Conservation (phyloP, 2,329 filamentous ascomycete genomes). For the Taxawa tesnikishii region DNA sequence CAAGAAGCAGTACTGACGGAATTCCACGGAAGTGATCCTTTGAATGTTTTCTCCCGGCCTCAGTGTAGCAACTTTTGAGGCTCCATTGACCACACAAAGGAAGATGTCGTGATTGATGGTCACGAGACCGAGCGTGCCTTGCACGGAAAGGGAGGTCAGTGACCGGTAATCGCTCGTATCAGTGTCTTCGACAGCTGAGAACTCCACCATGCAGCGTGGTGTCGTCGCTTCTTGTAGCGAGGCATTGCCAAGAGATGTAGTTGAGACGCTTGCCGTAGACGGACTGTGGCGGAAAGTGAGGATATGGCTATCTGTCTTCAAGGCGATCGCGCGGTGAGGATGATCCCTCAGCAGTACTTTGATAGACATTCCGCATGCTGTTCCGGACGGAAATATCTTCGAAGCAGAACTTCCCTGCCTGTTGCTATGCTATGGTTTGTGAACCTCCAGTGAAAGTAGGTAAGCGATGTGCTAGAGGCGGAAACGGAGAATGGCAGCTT, state of each 20-base stretch:
- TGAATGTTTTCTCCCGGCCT: conserved; percentile 82
- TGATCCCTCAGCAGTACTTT: conserved; percentile 77
- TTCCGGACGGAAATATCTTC: conserved; percentile 1
- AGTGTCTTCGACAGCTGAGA: conserved; percentile 50
- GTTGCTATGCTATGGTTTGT: too few relatives aligned
- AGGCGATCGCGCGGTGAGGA: conserved; percentile 75
- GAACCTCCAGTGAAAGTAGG: too few relatives aligned
- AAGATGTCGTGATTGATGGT: conserved; percentile 78
- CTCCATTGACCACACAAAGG: conserved; percentile 74
- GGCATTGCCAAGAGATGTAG: conserved; percentile 20
- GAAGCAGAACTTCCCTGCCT: too few relatives aligned
- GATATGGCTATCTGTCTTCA: conserved; percentile 66
- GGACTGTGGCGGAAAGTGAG: conserved; percentile 74
- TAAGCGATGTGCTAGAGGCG: too few relatives aligned
- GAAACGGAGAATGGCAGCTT: too few relatives aligned
- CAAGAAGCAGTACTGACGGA: conserved; percentile 36
- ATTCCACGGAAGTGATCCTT: conserved; percentile 75
- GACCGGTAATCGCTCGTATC: conserved; percentile 67
- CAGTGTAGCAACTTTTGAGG: conserved; percentile 66
- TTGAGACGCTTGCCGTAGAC: conserved; percentile 44
- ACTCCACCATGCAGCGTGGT: conserved; percentile 78
- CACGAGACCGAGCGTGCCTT: conserved; percentile 81
- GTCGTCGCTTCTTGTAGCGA: conserved; percentile 23
- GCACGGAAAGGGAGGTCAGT: conserved; percentile 60
- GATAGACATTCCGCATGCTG: conserved; percentile 41